Percentiles rank a stretch among this genome's conserved stretches.
Conservation (phyloP, 225 moss, liverwort and hornwort genomes). For the Climacium dendroides region DNA sequence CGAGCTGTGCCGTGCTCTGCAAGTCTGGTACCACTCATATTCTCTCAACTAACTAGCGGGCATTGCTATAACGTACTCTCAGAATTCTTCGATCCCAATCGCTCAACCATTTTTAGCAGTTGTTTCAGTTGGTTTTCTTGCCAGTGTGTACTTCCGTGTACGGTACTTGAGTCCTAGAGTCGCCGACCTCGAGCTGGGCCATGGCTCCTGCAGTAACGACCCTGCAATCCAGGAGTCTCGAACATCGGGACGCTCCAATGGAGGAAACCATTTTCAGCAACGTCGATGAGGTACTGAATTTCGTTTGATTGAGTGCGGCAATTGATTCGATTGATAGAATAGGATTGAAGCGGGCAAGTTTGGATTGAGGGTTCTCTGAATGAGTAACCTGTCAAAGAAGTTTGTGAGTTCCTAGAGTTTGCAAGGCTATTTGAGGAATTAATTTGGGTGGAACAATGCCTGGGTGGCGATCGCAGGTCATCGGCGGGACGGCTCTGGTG, state of each 20-base stretch:
- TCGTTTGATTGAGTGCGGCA: not conserved
- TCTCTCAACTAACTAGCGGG: not conserved
- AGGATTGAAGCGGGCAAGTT: not conserved
- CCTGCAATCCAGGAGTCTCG: not conserved
- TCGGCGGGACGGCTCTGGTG: constrained; percentile 75
- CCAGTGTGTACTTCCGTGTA: not conserved
- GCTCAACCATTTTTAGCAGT: not conserved
- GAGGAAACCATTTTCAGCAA: not conserved
- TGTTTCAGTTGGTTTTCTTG: not conserved
- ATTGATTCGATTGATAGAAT: not conserved
- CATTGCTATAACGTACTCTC: not conserved
- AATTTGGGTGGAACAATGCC: not conserved
- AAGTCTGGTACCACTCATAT: not conserved
- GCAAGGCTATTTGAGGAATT: not conserved
- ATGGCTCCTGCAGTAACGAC: not conserved
- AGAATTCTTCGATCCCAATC: not conserved
- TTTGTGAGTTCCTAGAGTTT: not conserved
- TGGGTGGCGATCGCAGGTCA: constrained; percentile 23
- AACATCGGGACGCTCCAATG: not conserved
- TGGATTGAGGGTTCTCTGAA: not conserved
- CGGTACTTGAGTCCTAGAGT: not conserved
- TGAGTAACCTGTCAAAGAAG: not conserved
- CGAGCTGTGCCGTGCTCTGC: not conserved
- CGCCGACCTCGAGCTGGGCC: too few species aligned
- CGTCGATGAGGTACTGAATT: not conserved